Evolutionary conservation across 75 land plant species (phyloP), one percentile per base, ranked within the genome.

Genomic region (Cunninghamia lanceolata): DNA sequence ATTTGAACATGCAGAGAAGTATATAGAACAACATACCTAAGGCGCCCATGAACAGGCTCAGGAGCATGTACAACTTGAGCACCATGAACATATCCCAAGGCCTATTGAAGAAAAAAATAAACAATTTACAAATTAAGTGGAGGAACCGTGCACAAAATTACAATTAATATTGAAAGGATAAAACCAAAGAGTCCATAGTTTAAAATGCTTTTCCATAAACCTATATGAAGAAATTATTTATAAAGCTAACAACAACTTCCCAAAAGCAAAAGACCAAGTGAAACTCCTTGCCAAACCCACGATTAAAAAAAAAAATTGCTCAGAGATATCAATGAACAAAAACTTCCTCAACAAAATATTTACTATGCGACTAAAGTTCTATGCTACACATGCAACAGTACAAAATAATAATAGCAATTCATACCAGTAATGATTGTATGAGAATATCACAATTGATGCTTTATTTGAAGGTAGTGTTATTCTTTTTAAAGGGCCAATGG

Each of bases 11-110:
- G 46, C 30, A 83, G 39, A 16, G 38, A 63, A 82, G 6, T 21
- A 50, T 82, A 50, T 30, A 82, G 63, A 77, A 28, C 43, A 85
- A 35, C 86, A 84, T 87, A 97, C 99, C 99, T 97, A 46, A 97
- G 84, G 70, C 98, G 99, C 66, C 99, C 99, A 92, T 98, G 99
- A 66, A 96, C 88, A 40, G 99, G 99, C 87, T 95, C 94, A 45
- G 95, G 91, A 77, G 99, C 99, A 93, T 95, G 97, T 17, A 96
- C 89, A 87, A 98, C 84, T 87, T 88, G 84, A 85, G 94, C 99
- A 50, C 99, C 99, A 95, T 98, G 94, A 9, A 86, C 97, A 89
- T 88, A 93, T 73, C 96, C 99, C 86, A 98, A 88, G 36, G 99
- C 99, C 99, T 98, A 88, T 34, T 30, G 68, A 34, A 43, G 40